Evolutionary conservation across 192 early-diverging fungal genomes (phyloP).

Genomic region (Mortierella hygrophila): DNA sequence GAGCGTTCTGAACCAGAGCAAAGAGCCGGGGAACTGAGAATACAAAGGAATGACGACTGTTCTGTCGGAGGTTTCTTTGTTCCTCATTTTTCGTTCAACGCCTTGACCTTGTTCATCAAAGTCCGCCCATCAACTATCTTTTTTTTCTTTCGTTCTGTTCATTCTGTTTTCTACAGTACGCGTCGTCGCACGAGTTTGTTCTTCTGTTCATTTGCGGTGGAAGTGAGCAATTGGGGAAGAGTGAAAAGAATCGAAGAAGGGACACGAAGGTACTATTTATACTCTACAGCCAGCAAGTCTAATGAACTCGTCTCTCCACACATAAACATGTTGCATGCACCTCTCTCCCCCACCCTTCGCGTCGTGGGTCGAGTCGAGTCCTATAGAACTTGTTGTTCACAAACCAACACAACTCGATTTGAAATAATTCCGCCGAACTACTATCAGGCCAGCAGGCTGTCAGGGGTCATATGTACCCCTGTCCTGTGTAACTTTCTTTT

Average conservation of each 20-base stretch:
- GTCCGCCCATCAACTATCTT: background rate
- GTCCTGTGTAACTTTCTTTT: background rate
- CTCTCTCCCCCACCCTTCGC: too few species aligned
- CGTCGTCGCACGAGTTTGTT: background rate
- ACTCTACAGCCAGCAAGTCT: too few species aligned
- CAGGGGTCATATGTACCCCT: background rate
- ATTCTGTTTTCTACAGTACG: background rate
- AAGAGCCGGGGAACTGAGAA: background rate
- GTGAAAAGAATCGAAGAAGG: background rate
- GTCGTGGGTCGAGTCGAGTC: too few species aligned
- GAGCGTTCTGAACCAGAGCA: background rate
- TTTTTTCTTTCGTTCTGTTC: background rate
- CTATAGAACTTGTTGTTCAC: background rate
- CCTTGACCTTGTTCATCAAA: background rate
- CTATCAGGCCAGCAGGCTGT: too few species aligned
- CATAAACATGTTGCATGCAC: too few species aligned
- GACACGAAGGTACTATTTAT: background rate
- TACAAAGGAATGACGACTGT: background rate
- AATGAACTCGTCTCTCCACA: too few species aligned
- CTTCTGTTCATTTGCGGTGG: background rate
- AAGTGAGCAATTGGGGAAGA: background rate
- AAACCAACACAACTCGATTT: background rate
- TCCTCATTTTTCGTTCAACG: background rate
- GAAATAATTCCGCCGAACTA: conserved; percentile 3
- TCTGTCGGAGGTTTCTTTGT: background rate